Evolutionary conservation across 176 grass and related monocot species (phyloP), one percentile per base, ranked within the genome.

Genomic region (Phoenix roebelenii): DNA sequence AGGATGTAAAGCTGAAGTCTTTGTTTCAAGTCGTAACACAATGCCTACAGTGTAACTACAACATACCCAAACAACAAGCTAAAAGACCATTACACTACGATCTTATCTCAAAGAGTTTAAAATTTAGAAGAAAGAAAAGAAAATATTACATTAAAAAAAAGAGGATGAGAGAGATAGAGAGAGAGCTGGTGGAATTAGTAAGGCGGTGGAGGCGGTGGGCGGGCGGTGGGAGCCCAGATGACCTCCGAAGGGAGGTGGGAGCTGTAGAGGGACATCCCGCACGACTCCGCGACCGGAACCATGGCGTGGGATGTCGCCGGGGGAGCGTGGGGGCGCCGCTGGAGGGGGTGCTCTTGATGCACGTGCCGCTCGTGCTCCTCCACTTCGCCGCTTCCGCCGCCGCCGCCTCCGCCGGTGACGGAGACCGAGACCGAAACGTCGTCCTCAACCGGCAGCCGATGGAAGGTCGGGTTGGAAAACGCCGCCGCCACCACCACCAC

Each of bases 391-490:
- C 76, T 20, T 20, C 20, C 70, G 55, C 69, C 81, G n/a, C 25
- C 80, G 64, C 76, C 83, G 18, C 73, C 81, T 52, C 55, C 81
- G 44, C 72, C 70, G 10, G 77, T 76, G 49, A 83, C 79, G 18
- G 79, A 82, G n/a, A 79, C 72, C 18, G 84, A 78, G 2, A 86
- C 67, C 3, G 82, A 25, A 15, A 79, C 49, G 60, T 93, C 82
- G 30, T 93, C 88, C 52, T 89, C 79, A 1, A 74, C 74, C 0
- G 94, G 79, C 64, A 98, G 82, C 78, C 87, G 88, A 55, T 93
- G 85, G 80, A 98, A 98, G 20, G 88, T 89, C 16, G 94, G 88
- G 60, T 85, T 93, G 6, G 80, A 82, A 78, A 98, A 93, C 5
- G 79, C 85, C 0, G 94, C 94, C 0, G 82, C 79, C 54, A 98